Evolutionary conservation across 2,329 filamentous ascomycete species (phyloP), one percentile per base, ranked within the genome.

Genomic region (Daldinia eschscholtzii): DNA sequence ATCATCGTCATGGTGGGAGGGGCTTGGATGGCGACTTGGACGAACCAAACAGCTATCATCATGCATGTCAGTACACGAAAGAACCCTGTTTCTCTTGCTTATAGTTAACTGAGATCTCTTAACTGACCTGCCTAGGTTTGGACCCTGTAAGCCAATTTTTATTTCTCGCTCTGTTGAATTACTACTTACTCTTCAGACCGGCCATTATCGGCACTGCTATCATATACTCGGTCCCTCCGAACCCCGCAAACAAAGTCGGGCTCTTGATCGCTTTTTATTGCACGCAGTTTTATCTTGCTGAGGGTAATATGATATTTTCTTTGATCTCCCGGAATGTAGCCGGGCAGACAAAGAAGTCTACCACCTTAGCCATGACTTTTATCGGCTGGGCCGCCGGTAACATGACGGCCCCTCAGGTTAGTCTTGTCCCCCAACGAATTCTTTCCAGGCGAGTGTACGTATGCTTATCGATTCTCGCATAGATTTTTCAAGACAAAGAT

Each of bases 291-390:
- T 82, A 80, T 10, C 79, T 81, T 1, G 81, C 80, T 0, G 79
- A 83, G 4, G 79, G 79, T 0, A 82, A 80, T 44, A 76, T 84
- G 39, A 79, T 80, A 6, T 80, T 83, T 69, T 82, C 81, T 0
- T 76, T 84, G 0, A 78, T 82, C 6, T 79, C 79, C 4, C 74
- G 79, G 6, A 83, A 84, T 65, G 79, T 81, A 35, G 80, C 79
- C 2, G 82, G 83, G 0, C 80, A 82, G 56, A 83, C 82, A 0
- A 84, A 84, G 72, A 83, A 83, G 68, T 79, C 80, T 62, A 81
- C 79, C 0, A 78, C 81, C 12, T 80, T 81, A 0, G 77, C 80
- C 0, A 76, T 83, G 65, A 77, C 80, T 26, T 83, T 83, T 62
- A 71, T 83, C 6, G 80, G 76, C 12, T 83, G 82, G 70, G 81